Evolutionary conservation across 1,284 basidiomycete species (phyloP).

Genomic region (Vanrija humicola): DNA sequence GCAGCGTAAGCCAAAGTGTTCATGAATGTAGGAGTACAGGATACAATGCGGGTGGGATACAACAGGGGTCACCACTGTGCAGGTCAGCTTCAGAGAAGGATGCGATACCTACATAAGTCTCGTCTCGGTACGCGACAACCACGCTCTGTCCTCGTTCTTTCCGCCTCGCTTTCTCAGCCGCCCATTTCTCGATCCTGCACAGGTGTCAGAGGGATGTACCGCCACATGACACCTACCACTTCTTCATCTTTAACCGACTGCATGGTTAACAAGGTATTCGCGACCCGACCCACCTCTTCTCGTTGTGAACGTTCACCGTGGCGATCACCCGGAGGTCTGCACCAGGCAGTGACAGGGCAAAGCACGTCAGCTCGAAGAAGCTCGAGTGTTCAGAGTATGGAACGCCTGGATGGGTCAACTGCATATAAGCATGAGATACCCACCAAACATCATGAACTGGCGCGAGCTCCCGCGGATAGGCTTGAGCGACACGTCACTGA

Average conservation of each 20-base stretch:
- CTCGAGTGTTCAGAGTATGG: slow-evolving; percentile 96
- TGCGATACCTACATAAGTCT: slow-evolving; percentile 39
- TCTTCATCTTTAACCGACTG: slow-evolving; percentile 72
- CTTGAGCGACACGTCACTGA: slow-evolving; percentile 64
- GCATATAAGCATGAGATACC: slow-evolving; percentile 12
- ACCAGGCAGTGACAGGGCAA: slow-evolving; percentile 80
- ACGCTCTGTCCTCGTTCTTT: slow-evolving; percentile 51
- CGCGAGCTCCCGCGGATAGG: slow-evolving; percentile 68
- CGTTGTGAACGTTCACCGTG: slow-evolving; percentile 88
- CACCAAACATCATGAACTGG: slow-evolving; percentile 67
- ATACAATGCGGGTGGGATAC: too few species aligned
- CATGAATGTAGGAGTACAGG: too few species aligned
- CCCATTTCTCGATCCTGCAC: slow-evolving; percentile 74
- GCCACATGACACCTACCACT: slow-evolving; percentile 49
- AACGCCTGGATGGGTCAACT: slow-evolving; percentile 54
- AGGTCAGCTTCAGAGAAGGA: too few species aligned
- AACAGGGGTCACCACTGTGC: too few species aligned
- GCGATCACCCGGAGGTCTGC: slow-evolving; percentile 71
- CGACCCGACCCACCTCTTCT: slow-evolving; percentile 51
- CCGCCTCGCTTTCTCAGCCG: slow-evolving; percentile 66
- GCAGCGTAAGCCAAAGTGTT: too few species aligned
- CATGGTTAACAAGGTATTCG: slow-evolving; percentile 1
- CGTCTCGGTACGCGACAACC: slow-evolving; percentile 58
- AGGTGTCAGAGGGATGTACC: not conserved
- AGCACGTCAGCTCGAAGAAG: slow-evolving; percentile 90